These are phyloP conservation scores for Allium fistulosum DNA, from an alignment of 106 monocot species.

Conservation along the genomic window DNA sequence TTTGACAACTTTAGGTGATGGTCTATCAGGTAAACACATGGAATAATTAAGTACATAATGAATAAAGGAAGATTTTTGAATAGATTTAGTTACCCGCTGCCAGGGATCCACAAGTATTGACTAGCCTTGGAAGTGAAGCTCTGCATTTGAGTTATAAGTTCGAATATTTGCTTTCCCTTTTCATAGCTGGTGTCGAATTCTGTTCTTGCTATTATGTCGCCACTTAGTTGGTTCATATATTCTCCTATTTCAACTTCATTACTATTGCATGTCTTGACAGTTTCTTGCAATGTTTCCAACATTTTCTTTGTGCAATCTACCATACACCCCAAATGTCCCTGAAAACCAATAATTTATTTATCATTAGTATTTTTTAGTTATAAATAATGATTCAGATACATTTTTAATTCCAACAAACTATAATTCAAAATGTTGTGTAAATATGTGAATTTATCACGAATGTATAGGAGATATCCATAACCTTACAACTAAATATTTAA, in stretches of 20 bases:
- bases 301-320: conserved; percentile 77
- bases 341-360: neutral
- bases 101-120: conserved; percentile 84
- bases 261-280: conserved; percentile 1
- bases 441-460: no score
- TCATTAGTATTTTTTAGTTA: no score
- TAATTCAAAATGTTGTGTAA: neutral
- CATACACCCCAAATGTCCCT: conserved; percentile 72
- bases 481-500: no score
- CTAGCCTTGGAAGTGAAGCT: conserved; percentile 66
- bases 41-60: no score
- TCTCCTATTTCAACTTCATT: conserved; percentile 75
- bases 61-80: neutral
- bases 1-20: no score
- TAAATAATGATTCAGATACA: neutral
- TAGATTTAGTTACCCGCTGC: conserved; percentile 27
- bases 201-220: conserved; percentile 66
- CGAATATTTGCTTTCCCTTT: conserved; percentile 63
- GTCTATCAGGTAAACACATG: no score
- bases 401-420: neutral
- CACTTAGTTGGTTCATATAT: conserved; percentile 62
- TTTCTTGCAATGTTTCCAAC: conserved; percentile 31
- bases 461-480: no score
- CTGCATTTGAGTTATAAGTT: conserved; percentile 53
- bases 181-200: conserved; percentile 88